These are phyloP conservation scores for Oryza glumipatula DNA, from an alignment of 176 grass and related monocot genomes.

Conservation along the genomic window DNA sequence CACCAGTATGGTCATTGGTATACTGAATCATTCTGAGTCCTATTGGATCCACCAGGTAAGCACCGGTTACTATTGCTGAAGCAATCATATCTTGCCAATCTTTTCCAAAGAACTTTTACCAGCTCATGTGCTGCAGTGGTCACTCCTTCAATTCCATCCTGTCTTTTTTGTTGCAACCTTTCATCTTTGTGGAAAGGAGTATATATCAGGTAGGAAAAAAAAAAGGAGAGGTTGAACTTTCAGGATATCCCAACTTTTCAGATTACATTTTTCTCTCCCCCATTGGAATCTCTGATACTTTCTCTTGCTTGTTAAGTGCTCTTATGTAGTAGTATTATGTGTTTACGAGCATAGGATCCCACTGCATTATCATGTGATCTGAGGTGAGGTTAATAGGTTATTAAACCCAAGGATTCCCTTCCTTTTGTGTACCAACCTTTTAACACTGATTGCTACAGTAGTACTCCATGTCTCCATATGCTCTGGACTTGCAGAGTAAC, in stretches of 20 bases:
- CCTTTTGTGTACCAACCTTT: not conserved
- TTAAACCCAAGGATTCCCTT: not conserved
- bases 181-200: conserved; percentile 38
- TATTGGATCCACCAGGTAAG: conserved; percentile 10
- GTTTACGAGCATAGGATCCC: conserved; percentile 34
- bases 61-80: conserved; percentile 24
- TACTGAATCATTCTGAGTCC: not conserved
- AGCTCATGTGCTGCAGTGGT: conserved; percentile 19
- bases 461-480: not conserved
- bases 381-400: conserved; percentile 18
- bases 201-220: conserved; percentile 18
- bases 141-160: conserved; percentile 6
- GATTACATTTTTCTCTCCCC: not conserved
- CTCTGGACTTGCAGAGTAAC: not conserved
- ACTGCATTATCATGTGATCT: conserved; percentile 18
- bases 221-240: not conserved
- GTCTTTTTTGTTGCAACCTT: conserved; percentile 17
- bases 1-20: conserved; percentile 1
- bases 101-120: not conserved
- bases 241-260: conserved; percentile 28
- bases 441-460: not conserved
- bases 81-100: conserved; percentile 35
- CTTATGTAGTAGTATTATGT: not conserved
- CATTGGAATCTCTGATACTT: not conserved
- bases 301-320: not conserved